phyloP scores from a whole-genome alignment of 495 filamentous ascomycete species.

The Tricharina praecox region DNA sequence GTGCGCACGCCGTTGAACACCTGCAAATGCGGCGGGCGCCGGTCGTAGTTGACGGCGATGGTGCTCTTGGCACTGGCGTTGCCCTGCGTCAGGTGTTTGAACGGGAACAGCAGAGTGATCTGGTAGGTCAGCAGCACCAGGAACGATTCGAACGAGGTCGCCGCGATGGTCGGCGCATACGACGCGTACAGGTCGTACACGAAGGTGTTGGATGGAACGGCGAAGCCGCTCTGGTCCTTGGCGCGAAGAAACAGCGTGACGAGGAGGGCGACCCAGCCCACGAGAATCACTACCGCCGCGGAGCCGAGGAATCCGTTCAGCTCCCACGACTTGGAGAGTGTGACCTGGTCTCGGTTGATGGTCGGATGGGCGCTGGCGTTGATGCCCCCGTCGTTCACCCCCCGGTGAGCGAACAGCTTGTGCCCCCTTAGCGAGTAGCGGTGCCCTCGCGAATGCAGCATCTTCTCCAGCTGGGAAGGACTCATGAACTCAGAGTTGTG shows the following conservation, averaged over 20 bases:
- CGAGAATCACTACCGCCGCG: too few species aligned
- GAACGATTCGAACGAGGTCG: constrained; percentile 33
- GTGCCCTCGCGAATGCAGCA: background rate
- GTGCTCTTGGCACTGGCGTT: constrained; percentile 22
- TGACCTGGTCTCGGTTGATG: too few species aligned
- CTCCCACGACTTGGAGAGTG: too few species aligned
- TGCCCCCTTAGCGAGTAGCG: background rate
- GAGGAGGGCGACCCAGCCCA: too few species aligned
- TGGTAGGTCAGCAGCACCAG: constrained; percentile 33
- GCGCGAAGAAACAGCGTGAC: too few species aligned
- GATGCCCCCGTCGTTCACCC: too few species aligned
- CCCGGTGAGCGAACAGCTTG: too few species aligned
- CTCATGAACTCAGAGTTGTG: background rate
- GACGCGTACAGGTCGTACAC: background rate
- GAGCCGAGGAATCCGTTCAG: too few species aligned
- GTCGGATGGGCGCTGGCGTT: too few species aligned
- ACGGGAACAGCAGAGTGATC: constrained; percentile 32
- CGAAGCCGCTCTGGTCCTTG: too few species aligned
- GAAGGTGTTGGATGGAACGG: too few species aligned
- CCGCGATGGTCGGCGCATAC: constrained; percentile 32
- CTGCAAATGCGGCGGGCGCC: constrained; percentile 31
- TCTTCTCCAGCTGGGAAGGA: background rate
- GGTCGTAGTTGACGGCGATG: constrained; percentile 30
- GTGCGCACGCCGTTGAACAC: constrained; percentile 28
- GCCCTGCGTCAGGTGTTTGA: constrained; percentile 29